Conservation (phyloP, 2,329 filamentous ascomycete species). For the Tolypocladium cylindrosporum region DNA sequence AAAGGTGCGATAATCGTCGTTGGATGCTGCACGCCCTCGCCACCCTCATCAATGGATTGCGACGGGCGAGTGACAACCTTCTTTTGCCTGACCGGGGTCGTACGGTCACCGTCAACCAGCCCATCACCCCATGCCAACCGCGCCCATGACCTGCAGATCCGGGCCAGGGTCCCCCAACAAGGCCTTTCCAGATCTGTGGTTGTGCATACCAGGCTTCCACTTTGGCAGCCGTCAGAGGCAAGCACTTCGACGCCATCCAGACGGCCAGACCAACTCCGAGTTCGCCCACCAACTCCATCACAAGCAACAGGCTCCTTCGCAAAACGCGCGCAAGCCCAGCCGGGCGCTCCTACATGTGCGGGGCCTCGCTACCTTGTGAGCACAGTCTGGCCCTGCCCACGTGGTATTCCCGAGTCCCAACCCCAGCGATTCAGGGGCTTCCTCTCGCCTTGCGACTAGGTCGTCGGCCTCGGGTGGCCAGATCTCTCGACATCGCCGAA, state of each 20-base stretch:
- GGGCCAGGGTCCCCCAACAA: neutral
- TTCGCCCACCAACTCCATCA: neutral
- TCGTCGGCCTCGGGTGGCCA: neutral
- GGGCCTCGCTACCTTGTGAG: neutral
- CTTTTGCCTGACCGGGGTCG: neutral
- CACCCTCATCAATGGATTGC: neutral
- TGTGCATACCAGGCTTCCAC: constrained; percentile 2
- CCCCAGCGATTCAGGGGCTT: neutral
- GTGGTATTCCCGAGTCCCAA: neutral
- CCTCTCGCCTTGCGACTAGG: neutral
- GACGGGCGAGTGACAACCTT: neutral
- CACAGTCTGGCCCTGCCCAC: neutral
- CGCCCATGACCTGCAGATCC: constrained; percentile 1
- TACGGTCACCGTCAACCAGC: neutral
- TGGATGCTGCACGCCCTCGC: neutral
- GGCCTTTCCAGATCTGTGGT: constrained; percentile 6
- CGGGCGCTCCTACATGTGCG: neutral
- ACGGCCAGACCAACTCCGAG: neutral
- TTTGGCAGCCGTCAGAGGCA: neutral
- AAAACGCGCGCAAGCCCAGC: neutral
- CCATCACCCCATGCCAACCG: neutral
- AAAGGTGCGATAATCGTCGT: neutral
- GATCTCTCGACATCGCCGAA: neutral
- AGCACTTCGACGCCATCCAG: neutral
- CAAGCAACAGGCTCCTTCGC: neutral